Evolutionary conservation across 2,329 filamentous ascomycete genomes (phyloP), one percentile per base, ranked within the genome.

Genomic region (Claviceps quebecensis): DNA sequence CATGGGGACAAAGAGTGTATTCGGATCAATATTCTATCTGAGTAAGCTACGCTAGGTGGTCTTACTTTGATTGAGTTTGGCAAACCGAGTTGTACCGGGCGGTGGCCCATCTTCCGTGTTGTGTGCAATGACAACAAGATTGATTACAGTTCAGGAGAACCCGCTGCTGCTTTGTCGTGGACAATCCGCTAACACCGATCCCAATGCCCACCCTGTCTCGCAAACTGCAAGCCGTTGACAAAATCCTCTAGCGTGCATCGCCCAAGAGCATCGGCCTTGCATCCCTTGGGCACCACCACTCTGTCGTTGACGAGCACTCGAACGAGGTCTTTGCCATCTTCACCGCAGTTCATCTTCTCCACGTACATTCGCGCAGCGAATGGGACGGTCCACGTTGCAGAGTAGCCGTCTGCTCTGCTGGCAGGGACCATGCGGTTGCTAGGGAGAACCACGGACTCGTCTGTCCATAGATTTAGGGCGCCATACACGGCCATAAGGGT

Each of bases 301-400:
- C 87, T 77, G 61, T 94, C 88, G 66, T 96, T 95, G 38, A 96
- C 72, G 53, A 96, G 68, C 4, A 94, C 74, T 39, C 90, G 76
- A 11, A 96, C 86, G 49, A 84, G 72, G 65, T 93, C 85, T 61
- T 87, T 79, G 1, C 67, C 61, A 13, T 43, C 56, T 9, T 55
- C 70, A 2, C 63, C 63, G 64, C 90, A 96, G 41, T 67, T 67
- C 78, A 95, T 82, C 74, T 91, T 93, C 74, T 96, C 90, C 38
- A 96, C 79, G 64, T 94, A 95, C 66, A 88, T 77, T 50, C 89
- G 74, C 17, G 80, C 83, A 0, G 77, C 86, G 67, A 96, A 95
- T 0, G 90, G 86, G 19, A 95, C 87, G 0, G 80, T 78, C 83
- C 86, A 91, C 14, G 83, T 76, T 0, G 87, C 80, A 11, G 84